phyloP scores from a whole-genome alignment of 352 stramenopile species.

The Pythium brassicae region DNA sequence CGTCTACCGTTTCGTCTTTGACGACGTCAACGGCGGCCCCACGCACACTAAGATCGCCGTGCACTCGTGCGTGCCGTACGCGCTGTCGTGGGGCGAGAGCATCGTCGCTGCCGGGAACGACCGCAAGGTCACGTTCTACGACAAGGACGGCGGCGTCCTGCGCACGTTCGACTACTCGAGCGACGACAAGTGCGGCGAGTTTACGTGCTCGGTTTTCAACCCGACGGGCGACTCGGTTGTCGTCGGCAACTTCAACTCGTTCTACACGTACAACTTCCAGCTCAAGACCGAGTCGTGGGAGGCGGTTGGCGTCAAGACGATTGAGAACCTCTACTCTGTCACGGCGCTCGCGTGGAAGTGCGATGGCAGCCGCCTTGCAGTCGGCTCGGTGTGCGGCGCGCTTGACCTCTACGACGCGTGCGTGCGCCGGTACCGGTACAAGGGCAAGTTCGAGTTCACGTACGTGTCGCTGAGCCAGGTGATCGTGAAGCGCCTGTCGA shows the following conservation, averaged over 20 bases:
- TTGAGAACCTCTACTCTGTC: constrained; percentile 93
- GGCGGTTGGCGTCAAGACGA: constrained; percentile 65
- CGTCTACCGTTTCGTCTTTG: constrained; percentile 92
- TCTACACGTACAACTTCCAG: constrained; percentile 90
- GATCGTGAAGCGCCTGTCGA: constrained; percentile 91
- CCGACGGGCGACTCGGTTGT: constrained; percentile 90
- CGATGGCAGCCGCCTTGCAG: constrained; percentile 85
- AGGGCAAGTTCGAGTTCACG: constrained; percentile 94
- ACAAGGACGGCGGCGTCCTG: constrained; percentile 76
- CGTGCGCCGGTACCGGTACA: constrained; percentile 89
- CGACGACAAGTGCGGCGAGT: constrained; percentile 79
- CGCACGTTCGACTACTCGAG: constrained; percentile 90
- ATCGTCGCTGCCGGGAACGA: constrained; percentile 92
- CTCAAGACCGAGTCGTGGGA: constrained; percentile 86
- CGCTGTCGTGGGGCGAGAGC: constrained; percentile 87
- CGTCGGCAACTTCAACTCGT: constrained; percentile 92
- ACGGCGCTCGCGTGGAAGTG: constrained; percentile 90
- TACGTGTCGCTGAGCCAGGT: constrained; percentile 93
- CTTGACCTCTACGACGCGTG: constrained; percentile 93
- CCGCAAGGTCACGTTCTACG: constrained; percentile 89
- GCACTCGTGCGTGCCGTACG: constrained; percentile 88
- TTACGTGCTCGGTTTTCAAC: constrained; percentile 82
- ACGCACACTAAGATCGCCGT: constrained; percentile 85
- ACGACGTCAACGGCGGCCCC: constrained; percentile 73
- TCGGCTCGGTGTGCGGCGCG: constrained; percentile 89